Evolutionary conservation across 805 yeast genomes (phyloP), one percentile per base, ranked within the genome.

Genomic region (Saccharomycopsis capsularis): DNA sequence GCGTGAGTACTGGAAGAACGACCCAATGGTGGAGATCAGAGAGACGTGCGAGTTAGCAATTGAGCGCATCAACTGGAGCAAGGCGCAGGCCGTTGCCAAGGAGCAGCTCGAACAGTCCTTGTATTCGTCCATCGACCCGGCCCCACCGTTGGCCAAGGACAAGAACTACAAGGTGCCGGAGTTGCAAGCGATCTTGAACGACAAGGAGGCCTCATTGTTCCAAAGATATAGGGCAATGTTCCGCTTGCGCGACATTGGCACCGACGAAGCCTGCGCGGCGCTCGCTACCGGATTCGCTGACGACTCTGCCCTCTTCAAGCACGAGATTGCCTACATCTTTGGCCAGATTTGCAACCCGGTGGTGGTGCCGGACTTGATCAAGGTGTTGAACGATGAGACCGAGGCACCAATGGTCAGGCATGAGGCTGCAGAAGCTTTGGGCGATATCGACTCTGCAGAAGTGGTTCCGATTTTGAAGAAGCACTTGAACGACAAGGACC

Each of bases 381-480:
- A 86, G 68, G 88, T 93, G 2, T 75, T 95, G 59, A 80, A 80
- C 58, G 79, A 86, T 65, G 77, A 74, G 52, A 62, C 68, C 15
- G 96, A 93, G 70, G 98, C 95, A 46, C 95, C 95, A 55, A 93
- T 93, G 99, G 99, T 95, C 30, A 84, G 99, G 70, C 99, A 93
- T 64, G 99, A 93, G 70, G 99, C 98, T 51, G 99, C 98, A 23
- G 99, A 93, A 70, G 99, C 99, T 23, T 75, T 95, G 59, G 99
- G 99, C 24, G 79, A 95, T 25, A 93, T 93, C 63, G 98, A 96
- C 24, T 87, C 97, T 7, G 96, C 87, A 60, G 97, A 91, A 51
- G 95, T 91, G 35, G 74, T 91, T 56, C 96, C 97, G 15, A 83
- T 93, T 32, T 77, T 95, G 61, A 76, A 85, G 64, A 70, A 80